Evolutionary conservation across 1,139 yeast genomes (phyloP), one percentile per base, ranked within the genome.

Genomic region (Blastobotrys indianensis): DNA sequence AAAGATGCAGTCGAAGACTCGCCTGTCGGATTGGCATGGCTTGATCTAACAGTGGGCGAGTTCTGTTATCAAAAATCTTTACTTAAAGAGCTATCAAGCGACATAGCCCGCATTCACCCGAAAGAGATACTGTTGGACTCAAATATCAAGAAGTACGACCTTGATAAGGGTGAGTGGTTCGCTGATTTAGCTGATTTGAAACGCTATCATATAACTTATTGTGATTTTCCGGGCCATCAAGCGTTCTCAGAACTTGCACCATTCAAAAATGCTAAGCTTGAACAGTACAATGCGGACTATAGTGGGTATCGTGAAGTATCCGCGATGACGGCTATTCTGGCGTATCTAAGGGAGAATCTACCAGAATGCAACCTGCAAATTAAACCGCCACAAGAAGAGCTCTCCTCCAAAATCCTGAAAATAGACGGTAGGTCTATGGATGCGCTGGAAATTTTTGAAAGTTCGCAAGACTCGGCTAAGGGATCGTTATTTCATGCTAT

Each of bases 1-100:
- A 32, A 44, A 20, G 32, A 37, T 2, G 45, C 41, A 8, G 61
- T 63, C 32, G 66, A 69, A 12, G 67, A 74, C 0, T 73, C 55
- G 64, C 73, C 48, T 63, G 62, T 88, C 2, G 97, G 96, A 0
- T 60, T 92, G 4, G 77, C 92, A 15, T 92, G 98, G 98, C 76
- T 84, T 32, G 97, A 92, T 63, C 70, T 92, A 1, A 83, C 94
- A 0, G 79, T 92, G 0, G 97, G 97, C 0, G 82, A 79, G 32
- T 77, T 87, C 41, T 78, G 72, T 56, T 80, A 80, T 2, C 85
- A 85, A 56, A 77, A 77, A 38, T 79, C 88, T 0, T 73, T 76
- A 0, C 58, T 77, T 16, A 70, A 67, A 3, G 75, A 75, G n/a
- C 60, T 85, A 4, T 67, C 75, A 48, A 72, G 84, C 3, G 85